Evolutionary conservation across 805 yeast genomes (phyloP).

Genomic region (Blastobotrys mokoenaii): DNA sequence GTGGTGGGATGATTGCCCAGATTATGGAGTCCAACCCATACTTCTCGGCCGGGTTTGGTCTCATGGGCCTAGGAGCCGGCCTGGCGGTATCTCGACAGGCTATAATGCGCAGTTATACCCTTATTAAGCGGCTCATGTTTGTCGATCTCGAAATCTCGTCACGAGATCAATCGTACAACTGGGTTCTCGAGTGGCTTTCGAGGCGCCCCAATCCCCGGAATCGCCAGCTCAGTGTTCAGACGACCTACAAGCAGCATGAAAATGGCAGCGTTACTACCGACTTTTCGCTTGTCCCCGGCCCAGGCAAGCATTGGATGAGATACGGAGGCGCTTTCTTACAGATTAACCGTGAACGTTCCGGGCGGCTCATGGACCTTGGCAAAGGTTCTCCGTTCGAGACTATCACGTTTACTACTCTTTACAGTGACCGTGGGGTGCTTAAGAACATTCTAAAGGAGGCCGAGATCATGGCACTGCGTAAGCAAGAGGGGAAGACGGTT

Average conservation of each 20-base stretch:
- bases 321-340: conserved; percentile 84
- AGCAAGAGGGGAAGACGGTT: conserved; percentile 90
- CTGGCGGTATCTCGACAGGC: conserved; percentile 72
- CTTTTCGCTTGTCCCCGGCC: conserved; percentile 92
- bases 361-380: conserved; percentile 77
- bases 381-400: conserved; percentile 95
- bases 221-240: conserved; percentile 84
- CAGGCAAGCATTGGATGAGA: conserved; percentile 82
- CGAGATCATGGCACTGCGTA: conserved; percentile 66
- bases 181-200: conserved; percentile 97
- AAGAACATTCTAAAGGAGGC: conserved; percentile 73
- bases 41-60: conserved; percentile 97
- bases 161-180: conserved; percentile 83
- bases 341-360: conserved; percentile 84
- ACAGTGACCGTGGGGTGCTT: conserved; percentile 68
- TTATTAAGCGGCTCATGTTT: conserved; percentile 71
- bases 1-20: background rate
- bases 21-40: conserved; percentile 68
- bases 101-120: conserved; percentile 49
- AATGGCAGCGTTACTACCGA: conserved; percentile 85
- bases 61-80: conserved; percentile 90
- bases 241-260: conserved; percentile 78
- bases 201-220: conserved; percentile 64
- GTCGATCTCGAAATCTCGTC: conserved; percentile 92
- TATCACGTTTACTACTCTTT: conserved; percentile 84